These are phyloP conservation scores for Penicillium parvum DNA, from an alignment of 495 filamentous ascomycete genomes.

Conservation along the genomic window DNA sequence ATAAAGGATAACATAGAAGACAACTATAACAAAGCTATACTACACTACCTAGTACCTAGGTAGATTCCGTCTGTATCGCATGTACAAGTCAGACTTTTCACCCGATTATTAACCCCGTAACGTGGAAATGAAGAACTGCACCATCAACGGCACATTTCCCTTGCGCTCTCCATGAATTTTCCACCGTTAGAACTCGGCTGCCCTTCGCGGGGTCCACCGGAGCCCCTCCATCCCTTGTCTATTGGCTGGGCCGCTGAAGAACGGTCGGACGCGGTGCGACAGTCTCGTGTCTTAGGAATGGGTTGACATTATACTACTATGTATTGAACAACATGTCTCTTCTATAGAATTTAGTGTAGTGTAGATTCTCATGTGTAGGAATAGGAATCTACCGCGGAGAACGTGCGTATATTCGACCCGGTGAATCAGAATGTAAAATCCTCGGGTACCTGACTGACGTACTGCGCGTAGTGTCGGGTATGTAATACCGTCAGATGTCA, in stretches of 20 bases:
- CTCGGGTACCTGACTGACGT: slow-evolving; percentile 16
- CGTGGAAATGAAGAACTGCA: too few species aligned
- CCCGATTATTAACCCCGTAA: too few species aligned
- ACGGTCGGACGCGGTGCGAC: slow-evolving; percentile 1
- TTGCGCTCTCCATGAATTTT: too few species aligned
- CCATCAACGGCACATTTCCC: slow-evolving; percentile 8
- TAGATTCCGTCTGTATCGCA: neutral
- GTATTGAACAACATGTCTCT: too few species aligned
- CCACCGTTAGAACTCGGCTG: neutral
- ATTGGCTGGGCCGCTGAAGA: too few species aligned
- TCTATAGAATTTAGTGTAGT: neutral
- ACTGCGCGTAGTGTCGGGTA: neutral
- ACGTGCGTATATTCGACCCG: slow-evolving; percentile 17
- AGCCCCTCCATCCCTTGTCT: slow-evolving; percentile 18
- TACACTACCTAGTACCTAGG: neutral
- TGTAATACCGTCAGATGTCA: neutral
- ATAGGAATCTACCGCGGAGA: slow-evolving; percentile 8
- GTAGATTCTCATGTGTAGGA: neutral
- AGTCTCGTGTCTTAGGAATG: neutral
- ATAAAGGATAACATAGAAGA: too few species aligned
- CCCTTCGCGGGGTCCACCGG: slow-evolving; percentile 24
- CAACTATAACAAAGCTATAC: too few species aligned
- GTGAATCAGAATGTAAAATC: too few species aligned
- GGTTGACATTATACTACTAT: too few species aligned
- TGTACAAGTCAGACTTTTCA: slow-evolving; percentile 4